Percentiles rank a stretch among this genome's conserved stretches.
Evolutionary conservation across 305 asterid species (phyloP).

Genomic region (Fraxinus nigra): DNA sequence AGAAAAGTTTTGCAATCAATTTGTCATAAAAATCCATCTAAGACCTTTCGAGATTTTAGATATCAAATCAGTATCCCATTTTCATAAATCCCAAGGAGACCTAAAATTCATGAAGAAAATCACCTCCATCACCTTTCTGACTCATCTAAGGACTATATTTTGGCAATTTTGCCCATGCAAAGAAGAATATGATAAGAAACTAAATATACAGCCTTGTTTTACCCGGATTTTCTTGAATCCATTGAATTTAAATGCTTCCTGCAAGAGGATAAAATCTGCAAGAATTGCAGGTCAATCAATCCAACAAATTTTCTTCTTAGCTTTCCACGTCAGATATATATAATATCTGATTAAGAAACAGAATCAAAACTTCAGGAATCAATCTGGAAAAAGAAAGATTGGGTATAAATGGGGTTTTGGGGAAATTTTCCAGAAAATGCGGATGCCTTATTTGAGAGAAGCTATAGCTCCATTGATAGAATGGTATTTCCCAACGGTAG

Average conservation of each 20-base stretch:
- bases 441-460: neutral
- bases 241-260: neutral
- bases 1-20: constrained; percentile 5
- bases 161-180: constrained; percentile 1
- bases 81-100: neutral
- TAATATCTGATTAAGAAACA: neutral
- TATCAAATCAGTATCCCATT: neutral
- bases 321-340: neutral
- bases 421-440: neutral
- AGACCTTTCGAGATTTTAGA: neutral
- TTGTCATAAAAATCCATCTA: neutral
- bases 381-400: neutral
- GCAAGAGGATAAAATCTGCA: neutral
- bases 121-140: neutral
- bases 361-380: neutral
- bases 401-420: constrained; percentile 9
- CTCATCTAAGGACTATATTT: neutral
- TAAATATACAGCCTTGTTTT: neutral
- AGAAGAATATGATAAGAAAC: constrained; percentile 1
- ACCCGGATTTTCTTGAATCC: constrained; percentile 7
- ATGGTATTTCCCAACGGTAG: neutral
- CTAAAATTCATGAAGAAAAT: neutral
- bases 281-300: neutral
- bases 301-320: neutral
- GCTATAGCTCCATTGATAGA: neutral